These are phyloP conservation scores for Aspergillus sp. DNA, from an alignment of 2,329 filamentous ascomycete genomes.

Conservation along the genomic window DNA sequence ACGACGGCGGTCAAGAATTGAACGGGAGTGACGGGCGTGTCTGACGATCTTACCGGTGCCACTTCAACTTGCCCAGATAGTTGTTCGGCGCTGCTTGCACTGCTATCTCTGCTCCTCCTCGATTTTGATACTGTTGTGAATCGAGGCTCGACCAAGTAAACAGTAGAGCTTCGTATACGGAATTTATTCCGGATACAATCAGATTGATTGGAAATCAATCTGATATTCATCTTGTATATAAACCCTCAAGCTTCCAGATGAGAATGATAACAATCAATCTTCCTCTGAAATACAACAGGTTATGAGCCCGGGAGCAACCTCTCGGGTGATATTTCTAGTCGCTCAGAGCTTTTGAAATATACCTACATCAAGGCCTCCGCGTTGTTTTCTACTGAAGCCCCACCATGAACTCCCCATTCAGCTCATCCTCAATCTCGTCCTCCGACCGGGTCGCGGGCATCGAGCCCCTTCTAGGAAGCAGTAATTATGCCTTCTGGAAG, in stretches of 20 bases:
- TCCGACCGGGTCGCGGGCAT: slow-evolving; percentile 1
- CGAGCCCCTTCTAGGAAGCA: neutral
- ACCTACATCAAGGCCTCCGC: neutral
- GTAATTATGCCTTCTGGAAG: slow-evolving; percentile 2
- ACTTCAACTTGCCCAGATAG: too few species aligned
- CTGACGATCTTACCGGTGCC: too few species aligned
- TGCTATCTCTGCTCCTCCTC: too few species aligned
- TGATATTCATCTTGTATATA: too few species aligned
- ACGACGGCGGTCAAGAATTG: too few species aligned
- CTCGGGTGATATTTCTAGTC: neutral
- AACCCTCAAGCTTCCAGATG: neutral
- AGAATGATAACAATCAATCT: neutral
- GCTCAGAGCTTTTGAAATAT: neutral
- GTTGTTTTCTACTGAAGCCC: neutral
- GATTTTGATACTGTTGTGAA: too few species aligned
- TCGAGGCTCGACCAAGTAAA: too few species aligned
- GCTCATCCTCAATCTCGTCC: neutral
- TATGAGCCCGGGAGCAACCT: neutral
- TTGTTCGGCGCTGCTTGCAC: too few species aligned
- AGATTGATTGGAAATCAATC: too few species aligned
- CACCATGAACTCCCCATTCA: neutral
- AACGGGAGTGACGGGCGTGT: too few species aligned
- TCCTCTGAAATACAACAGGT: neutral
- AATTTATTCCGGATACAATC: too few species aligned
- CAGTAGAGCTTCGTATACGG: too few species aligned